Evolutionary conservation across 805 yeast genomes (phyloP).

Genomic region (Saturnispora ahearnii): DNA sequence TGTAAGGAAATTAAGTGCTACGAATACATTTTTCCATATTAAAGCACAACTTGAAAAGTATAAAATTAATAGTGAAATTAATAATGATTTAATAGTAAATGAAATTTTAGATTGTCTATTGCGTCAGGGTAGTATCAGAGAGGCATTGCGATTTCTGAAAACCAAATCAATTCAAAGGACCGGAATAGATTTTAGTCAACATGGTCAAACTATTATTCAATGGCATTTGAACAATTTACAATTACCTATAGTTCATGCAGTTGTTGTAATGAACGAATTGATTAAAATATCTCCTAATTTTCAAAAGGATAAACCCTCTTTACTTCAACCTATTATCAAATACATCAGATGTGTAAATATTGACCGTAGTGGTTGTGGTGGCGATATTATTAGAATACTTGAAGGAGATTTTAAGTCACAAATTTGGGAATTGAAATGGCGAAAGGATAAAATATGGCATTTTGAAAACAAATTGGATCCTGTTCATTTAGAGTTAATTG

Average conservation of each 20-base stretch:
- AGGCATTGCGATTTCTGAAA: neutral
- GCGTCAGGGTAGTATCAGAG: neutral
- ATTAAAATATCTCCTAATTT: neutral
- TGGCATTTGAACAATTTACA: neutral
- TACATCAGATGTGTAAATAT: neutral
- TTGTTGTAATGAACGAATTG: slow-evolving; percentile 1
- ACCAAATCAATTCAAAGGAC: neutral
- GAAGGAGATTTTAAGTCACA: neutral
- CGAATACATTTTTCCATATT: neutral
- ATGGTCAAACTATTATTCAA: neutral
- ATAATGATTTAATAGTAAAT: neutral
- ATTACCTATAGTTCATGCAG: neutral
- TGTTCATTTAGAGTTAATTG: neutral
- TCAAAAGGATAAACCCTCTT: neutral
- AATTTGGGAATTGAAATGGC: neutral
- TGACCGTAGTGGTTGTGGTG: neutral
- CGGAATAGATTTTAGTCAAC: neutral
- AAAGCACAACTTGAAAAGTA: neutral
- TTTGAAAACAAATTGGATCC: neutral
- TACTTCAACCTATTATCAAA: neutral
- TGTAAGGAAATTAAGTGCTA: neutral
- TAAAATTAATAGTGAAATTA: neutral
- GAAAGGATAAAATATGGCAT: neutral
- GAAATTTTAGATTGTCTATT: neutral
- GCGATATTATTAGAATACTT: neutral